Evolutionary conservation across 106 monocot genomes (phyloP), one percentile per base, ranked within the genome.

Genomic region (Dendrobium chrysotoxum): DNA sequence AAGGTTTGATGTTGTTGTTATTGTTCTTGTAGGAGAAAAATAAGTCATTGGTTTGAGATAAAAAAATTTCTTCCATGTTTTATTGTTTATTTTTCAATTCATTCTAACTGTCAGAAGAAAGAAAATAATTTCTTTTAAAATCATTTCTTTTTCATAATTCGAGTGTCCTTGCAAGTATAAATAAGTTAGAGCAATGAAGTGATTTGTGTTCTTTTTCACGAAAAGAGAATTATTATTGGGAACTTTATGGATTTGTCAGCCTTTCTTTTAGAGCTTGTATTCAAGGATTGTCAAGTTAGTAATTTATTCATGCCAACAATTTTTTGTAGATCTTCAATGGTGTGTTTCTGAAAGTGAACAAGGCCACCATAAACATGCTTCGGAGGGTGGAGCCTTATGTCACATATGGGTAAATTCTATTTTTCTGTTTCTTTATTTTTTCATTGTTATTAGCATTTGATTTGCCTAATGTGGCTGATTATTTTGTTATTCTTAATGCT

Each of bases 341-440:
- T 21, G 81, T 81, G 64, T 81, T 81, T 28, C 55, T 81, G 58
- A 81, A 81, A 30, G 81, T 81, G 30, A 81, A 81, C 64, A 81
- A 81, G 81, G 81, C 81, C 25, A 81, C 81, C 20, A 45, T 81
- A 41, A 81, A 81, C 64, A 81, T 81, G 81, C 76, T 81, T 17
- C 81, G 74, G 47, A 81, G 81, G 75, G 81, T 81, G 55, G 81
- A 81, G 76, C 81, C 81, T 75, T 81, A 81, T 81, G 81, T 81
- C 16, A 81, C 81, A 20, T 81, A 81, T 76, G 81, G 81, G 81
- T 81, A 75, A 21, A 50, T 72, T 18, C 10, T 26, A 38, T 17
- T 7, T 15, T 31, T 53, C 3, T 20, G 17, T 54, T 18, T 20
- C 9, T 58, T 13, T 16, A 16, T 78, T 38, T 57, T 38, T 58